Evolutionary conservation across 2,329 filamentous ascomycete genomes (phyloP).

Genomic region (Alternaria sp.): DNA sequence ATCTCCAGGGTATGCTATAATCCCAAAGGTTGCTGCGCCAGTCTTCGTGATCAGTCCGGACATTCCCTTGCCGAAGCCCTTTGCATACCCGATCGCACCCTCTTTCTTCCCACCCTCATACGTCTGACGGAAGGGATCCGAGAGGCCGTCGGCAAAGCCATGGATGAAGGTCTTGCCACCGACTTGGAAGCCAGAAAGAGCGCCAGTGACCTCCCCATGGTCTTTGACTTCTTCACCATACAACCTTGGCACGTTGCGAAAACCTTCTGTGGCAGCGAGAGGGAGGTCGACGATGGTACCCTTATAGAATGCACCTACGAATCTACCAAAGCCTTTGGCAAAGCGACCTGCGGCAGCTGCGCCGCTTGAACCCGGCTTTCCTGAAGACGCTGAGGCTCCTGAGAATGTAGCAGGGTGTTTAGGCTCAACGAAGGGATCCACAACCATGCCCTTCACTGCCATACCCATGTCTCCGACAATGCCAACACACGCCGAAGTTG

Average conservation of each 20-base stretch:
- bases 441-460: constrained; percentile 64
- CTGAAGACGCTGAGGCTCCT: neutral
- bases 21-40: constrained; percentile 6
- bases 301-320: constrained; percentile 31
- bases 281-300: constrained; percentile 48
- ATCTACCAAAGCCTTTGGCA: constrained; percentile 28
- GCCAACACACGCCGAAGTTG: constrained; percentile 62
- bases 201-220: constrained; percentile 42
- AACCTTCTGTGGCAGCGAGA: constrained; percentile 45
- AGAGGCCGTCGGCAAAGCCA: constrained; percentile 42
- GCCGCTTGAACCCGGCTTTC: neutral
- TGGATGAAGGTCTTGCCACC: constrained; percentile 43
- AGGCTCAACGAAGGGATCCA: constrained; percentile 18
- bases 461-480: constrained; percentile 62
- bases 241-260: constrained; percentile 43
- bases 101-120: constrained; percentile 39
- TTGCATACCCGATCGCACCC: constrained; percentile 40
- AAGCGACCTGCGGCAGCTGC: constrained; percentile 10
- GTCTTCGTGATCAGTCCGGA: constrained; percentile 10
- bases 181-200: constrained; percentile 40
- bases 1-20: constrained; percentile 23
- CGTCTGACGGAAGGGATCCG: constrained; percentile 40
- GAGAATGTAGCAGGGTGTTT: constrained; percentile 5
- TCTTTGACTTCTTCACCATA: constrained; percentile 47
- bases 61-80: constrained; percentile 41